Evolutionary conservation across 805 yeast genomes (phyloP), one percentile per base, ranked within the genome.

Genomic region (Myxozyma melibiosi): DNA sequence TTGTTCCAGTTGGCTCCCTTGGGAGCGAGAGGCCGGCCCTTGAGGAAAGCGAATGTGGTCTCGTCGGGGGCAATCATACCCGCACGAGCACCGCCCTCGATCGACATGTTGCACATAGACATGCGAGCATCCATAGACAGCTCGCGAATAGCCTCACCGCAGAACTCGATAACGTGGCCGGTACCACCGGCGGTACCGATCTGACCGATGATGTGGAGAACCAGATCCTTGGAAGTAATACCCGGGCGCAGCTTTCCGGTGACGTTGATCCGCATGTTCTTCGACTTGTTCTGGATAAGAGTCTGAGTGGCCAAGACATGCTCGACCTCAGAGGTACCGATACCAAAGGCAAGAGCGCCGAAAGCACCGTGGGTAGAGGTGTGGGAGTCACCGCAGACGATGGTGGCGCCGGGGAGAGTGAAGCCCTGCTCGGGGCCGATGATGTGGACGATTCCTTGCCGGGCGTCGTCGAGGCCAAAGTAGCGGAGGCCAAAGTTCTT

Each of bases 121-220:
- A 94, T 94, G 76, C 99, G 84, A 9, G 98, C 97, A 76, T 94
- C 99, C 90, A 94, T 90, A 31, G 96, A 83, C 61, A 94, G 80
- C 62, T 80, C 83, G 74, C 87, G 89, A 67, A 94, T 91, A 55
- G 98, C 97, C 66, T 85, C 83, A 73, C 99, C 99, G 47, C 96
- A 94, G 75, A 92, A 94, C 77, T 94, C 99, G 72, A 94, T 88
- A 57, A 94, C 99, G 68, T 84, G 79, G 52, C 99, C 99, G 57
- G 98, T 94, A 77, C 99, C 99, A 76, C 99, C 99, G 60, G 99
- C 99, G 65, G 99, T 94, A 76, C 99, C 99, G 70, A 94, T 94
- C 51, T 85, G 84, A 67, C 97, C 97, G 70, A 94, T 94, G 42
- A 94, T 94, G 72, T 94, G 98, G 59, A 94, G 80, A 65, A 94